Evolutionary conservation across 208 protist species (phyloP), one percentile per base, ranked within the genome.

Genomic region (Leishmania gerbilli): DNA sequence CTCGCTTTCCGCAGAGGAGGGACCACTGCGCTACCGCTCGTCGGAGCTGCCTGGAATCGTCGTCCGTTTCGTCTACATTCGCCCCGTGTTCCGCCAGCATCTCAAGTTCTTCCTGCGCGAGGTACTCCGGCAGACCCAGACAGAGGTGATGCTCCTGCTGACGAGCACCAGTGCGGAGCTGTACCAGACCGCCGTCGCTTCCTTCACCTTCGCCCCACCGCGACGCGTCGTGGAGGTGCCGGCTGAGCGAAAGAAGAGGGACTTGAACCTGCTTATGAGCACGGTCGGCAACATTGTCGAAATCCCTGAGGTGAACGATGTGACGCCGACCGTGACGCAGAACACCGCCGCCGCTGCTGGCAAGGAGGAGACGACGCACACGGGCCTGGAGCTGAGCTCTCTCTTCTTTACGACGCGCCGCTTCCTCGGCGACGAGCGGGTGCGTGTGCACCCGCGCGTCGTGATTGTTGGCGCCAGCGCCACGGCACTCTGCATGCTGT

Each of bases 381-480:
- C 67, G 21, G 77, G 81, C 47, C 79, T 85, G 34, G 81, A 76
- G 2, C 90, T 95, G 40, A 89, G 87, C 49, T 90, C 86, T 17
- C 89, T 98, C 27, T 95, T 95, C 82, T 89, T 93, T 76, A 92
- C 90, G 27, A 95, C 94, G 8, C 89, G 83, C 45, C 90, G 93
- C 21, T 87, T 87, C 47, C 86, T 98, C 56, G 90, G 92, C 31
- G 96, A 98, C 68, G 85, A 90, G 49, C 92, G 94, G 79, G 91
- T 94, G 79, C 79, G 90, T 24, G 81, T 98, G 51, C 80, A 97
- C 85, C 89, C 93, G 21, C 93, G 96, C 47, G 77, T 98, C 45
- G 92, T 98, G 34, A 83, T 98, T 49, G 92, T 97, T 31, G 96
- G 96, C 9, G 94, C 94, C 40, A 91, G 93, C 17, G 79, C 90